phyloP scores from a whole-genome alignment of 305 asterid species.

The Fraxinus sp. region DNA sequence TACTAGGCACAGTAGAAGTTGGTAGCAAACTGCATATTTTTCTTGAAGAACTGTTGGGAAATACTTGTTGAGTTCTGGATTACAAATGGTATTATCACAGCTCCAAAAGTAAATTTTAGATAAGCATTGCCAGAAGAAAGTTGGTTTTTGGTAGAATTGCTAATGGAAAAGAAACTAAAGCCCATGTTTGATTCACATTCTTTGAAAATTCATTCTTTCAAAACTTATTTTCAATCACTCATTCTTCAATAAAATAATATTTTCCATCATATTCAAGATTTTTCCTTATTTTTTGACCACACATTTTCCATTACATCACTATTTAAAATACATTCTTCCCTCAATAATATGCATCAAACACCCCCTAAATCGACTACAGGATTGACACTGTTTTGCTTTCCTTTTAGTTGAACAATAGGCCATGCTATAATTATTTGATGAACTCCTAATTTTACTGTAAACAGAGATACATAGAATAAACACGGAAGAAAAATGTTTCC shows the following conservation, averaged over 20 bases:
- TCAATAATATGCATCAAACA: no score
- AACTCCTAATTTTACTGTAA: background rate
- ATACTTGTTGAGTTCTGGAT: background rate
- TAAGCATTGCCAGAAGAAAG: background rate
- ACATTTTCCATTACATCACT: no score
- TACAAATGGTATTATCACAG: background rate
- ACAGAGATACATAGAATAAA: background rate
- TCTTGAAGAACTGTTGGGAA: background rate
- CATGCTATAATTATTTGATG: background rate
- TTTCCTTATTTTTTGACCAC: no score
- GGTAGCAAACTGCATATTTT: background rate
- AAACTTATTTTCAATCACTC: no score
- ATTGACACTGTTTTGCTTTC: background rate
- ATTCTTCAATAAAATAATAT: no score
- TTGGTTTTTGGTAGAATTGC: background rate
- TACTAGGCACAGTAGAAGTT: background rate
- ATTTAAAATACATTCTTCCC: no score
- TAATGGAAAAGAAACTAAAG: background rate
- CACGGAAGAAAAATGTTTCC: background rate
- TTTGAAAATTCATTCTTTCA: no score
- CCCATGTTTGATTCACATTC: no score
- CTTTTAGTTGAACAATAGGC: background rate
- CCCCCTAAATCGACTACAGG: background rate
- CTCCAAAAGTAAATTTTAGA: background rate
- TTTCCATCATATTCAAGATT: no score